Conservation (phyloP, 2,329 filamentous ascomycete species). For the Ophiocordyceps unilateralis region DNA sequence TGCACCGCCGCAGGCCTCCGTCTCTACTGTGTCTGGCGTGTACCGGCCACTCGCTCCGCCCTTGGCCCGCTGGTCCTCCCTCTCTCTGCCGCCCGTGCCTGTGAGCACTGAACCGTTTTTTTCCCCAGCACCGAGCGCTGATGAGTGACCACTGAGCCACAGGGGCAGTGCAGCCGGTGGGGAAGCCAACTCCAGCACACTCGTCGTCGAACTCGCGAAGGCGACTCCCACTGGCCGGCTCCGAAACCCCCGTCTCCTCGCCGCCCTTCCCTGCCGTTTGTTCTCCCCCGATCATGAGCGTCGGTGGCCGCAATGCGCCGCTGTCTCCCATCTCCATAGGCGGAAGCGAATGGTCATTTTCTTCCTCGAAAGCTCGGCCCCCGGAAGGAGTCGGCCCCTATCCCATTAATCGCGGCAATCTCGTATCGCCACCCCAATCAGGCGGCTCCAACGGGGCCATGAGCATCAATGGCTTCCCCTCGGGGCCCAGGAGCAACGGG, state of each 20-base stretch:
- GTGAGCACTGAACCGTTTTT: neutral
- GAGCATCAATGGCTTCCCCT: constrained; percentile 43
- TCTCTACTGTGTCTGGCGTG: too few species aligned
- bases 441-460: constrained; percentile 38
- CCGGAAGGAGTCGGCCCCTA: constrained; percentile 32
- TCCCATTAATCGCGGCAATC: constrained; percentile 36
- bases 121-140: too few species aligned
- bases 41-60: too few species aligned
- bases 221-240: constrained; percentile 1
- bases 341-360: constrained; percentile 68
- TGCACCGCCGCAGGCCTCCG: neutral
- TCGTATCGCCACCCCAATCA: constrained; percentile 54
- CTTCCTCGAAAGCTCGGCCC: constrained; percentile 39
- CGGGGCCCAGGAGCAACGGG: constrained; percentile 37
- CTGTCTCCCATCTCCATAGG: constrained; percentile 70
- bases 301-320: constrained; percentile 50
- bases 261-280: neutral
- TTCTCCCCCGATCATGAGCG: constrained; percentile 36
- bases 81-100: neutral
- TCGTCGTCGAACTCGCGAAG: neutral
- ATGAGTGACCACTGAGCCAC: constrained; percentile 1
- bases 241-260: too few species aligned
- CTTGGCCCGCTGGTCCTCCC: neutral
- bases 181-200: constrained; percentile 1
- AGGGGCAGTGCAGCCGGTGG: constrained; percentile 6